Evolutionary conservation across 305 asterid genomes (phyloP).

Genomic region (Solanum chacoense): DNA sequence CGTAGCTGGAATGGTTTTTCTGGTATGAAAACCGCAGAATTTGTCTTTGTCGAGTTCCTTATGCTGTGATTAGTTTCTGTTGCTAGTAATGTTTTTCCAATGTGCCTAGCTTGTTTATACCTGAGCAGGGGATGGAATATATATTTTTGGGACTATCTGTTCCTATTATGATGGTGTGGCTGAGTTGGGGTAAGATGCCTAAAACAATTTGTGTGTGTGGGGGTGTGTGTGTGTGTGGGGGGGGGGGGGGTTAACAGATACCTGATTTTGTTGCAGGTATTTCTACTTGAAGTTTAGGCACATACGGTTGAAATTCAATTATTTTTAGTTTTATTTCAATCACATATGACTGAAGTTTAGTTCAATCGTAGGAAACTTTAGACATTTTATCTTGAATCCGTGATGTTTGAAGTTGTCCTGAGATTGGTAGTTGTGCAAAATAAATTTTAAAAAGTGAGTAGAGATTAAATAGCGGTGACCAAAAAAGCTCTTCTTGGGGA

Average conservation of each 20-base stretch:
- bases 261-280: no score
- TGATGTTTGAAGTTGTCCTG: background rate
- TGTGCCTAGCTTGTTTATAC: background rate
- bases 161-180: background rate
- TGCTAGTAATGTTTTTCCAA: background rate
- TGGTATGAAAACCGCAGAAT: background rate
- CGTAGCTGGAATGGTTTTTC: background rate
- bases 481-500: background rate
- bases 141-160: background rate
- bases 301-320: background rate
- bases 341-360: background rate
- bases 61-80: background rate
- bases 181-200: background rate
- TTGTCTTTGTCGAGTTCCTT: background rate
- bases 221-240: no score
- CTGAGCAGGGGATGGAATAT: background rate
- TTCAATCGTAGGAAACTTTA: background rate
- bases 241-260: no score
- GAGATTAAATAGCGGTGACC: background rate
- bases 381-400: background rate
- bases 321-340: background rate
- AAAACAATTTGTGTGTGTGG: background rate
- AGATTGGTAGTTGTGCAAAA: background rate
- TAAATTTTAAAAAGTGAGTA: fast-evolving
- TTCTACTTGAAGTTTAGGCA: background rate